phyloP scores from a whole-genome alignment of 768 basidiomycete species.

The Tylopilus subfusipes region DNA sequence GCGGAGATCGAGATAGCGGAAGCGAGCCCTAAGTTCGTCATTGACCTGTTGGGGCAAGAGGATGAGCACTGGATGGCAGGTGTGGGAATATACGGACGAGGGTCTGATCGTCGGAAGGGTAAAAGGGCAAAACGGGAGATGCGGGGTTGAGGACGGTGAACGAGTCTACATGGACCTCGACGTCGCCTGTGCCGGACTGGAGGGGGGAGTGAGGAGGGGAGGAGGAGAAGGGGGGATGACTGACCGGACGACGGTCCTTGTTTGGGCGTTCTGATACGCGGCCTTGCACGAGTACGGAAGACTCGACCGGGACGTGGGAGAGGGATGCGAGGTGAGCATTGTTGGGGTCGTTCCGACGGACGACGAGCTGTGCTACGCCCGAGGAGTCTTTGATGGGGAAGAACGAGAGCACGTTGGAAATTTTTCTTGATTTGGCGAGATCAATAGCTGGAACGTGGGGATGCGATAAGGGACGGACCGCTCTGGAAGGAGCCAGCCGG shows the following conservation, averaged over 20 bases:
- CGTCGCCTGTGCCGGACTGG: constrained; percentile 64
- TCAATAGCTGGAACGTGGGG: constrained; percentile 35
- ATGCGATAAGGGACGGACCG: constrained; percentile 46
- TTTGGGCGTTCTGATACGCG: constrained; percentile 61
- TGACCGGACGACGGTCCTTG: constrained; percentile 58
- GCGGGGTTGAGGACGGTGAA: constrained; percentile 82
- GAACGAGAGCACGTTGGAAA: constrained; percentile 71
- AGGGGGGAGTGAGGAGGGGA: constrained; percentile 6
- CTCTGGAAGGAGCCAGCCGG: constrained; percentile 80
- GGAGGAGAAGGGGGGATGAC: constrained; percentile 19
- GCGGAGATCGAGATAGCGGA: constrained; percentile 88
- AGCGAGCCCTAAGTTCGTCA: constrained; percentile 80
- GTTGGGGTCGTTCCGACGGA: constrained; percentile 40
- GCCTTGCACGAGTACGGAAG: constrained; percentile 73
- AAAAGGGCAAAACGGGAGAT: constrained; percentile 68
- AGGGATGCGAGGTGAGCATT: constrained; percentile 40
- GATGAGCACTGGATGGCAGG: background rate
- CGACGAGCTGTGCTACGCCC: constrained; percentile 77
- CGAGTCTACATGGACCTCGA: constrained; percentile 74
- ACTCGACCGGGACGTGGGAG: constrained; percentile 68
- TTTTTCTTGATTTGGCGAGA: constrained; percentile 50
- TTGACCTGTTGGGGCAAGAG: constrained; percentile 52
- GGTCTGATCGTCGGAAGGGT: constrained; percentile 72
- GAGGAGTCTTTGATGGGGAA: constrained; percentile 79
- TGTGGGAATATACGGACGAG: constrained; percentile 48